Percentiles rank a stretch among this genome's conserved stretches.
phyloP scores from a whole-genome alignment of 768 basidiomycete species.

The Amanita inopinata region DNA sequence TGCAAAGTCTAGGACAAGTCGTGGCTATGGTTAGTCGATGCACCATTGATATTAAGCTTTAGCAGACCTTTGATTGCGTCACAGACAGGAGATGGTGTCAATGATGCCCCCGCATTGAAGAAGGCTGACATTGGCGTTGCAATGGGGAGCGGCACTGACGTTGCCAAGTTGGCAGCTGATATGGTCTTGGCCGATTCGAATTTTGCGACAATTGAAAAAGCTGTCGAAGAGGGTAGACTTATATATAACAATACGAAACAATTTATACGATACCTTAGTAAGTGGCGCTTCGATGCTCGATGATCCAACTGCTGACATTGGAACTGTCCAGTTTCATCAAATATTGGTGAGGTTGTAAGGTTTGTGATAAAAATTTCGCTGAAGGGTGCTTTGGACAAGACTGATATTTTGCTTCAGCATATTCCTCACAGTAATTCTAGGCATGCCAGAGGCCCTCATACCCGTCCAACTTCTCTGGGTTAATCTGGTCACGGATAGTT shows the following conservation, averaged over 20 bases:
- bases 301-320: constrained; percentile 5
- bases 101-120: constrained; percentile 94
- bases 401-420: constrained; percentile 42
- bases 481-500: constrained; percentile 93
- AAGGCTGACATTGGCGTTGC: constrained; percentile 98
- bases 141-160: constrained; percentile 98
- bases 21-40: constrained; percentile 75
- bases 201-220: constrained; percentile 93
- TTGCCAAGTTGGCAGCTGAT: constrained; percentile 95
- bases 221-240: constrained; percentile 93
- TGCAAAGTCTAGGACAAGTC: constrained; percentile 86
- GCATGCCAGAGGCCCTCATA: constrained; percentile 99
- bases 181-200: constrained; percentile 98
- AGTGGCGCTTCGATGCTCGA: constrained; percentile 19
- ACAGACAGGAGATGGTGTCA: constrained; percentile 94
- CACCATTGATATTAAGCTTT: neutral
- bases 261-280: constrained; percentile 97
- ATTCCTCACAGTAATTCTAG: constrained; percentile 92
- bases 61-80: constrained; percentile 3
- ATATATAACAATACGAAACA: constrained; percentile 99
- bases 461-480: constrained; percentile 98
- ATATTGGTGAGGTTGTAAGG: constrained; percentile 95
- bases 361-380: no score
- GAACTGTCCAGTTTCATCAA: constrained; percentile 63
- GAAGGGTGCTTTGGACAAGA: neutral